Evolutionary conservation across 1,284 basidiomycete genomes (phyloP), one percentile per base, ranked within the genome.

Genomic region (Ganoderma lucidum): DNA sequence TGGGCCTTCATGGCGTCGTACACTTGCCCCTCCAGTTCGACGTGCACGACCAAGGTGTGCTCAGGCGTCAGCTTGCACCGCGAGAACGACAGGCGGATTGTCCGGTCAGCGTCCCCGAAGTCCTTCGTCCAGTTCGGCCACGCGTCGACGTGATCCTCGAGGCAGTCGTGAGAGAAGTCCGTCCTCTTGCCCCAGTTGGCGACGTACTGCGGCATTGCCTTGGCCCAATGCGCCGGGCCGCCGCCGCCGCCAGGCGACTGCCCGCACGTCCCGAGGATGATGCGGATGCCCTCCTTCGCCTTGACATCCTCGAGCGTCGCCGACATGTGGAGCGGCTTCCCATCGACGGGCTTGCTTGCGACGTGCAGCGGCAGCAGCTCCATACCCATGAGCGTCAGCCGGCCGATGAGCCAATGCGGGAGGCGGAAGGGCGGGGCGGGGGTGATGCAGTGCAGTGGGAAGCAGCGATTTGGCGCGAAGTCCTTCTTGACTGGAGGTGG

Each of bases 371-470:
- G 62, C 12, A 6, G 15, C 2, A 44, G 23, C 48, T 63, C 62
- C 48, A 63, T 37, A 4, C 51, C 48, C 9, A 63, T 48, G 6
- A 51, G 45, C 12, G 32, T 41, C 19, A 55, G 48, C 41, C 62
- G 30, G 14, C 48, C 48, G 45, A 63, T 41, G 48, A 63, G 51
- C 62, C 62, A 63, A 12, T 63, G 48, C 8, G 62, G 62, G n/a
- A 63, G 1, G 17, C 64, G 58, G 64, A 60, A 59, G 8, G 64
- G 64, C n/a, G 64, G 56, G 28, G 65, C 51, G 51, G 61, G 65
- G 30, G 2, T 12, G 15, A 53, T 39, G 60, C 48, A 42, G 48
- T 62, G 30, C 14, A 63, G 41, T n/a, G 51, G 19, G 51, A 23
- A 32, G 23, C 51, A 51, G n/a, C 30, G 17, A 9, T 23, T 44